Percentiles rank a stretch among this genome's conserved stretches.
Conservation (phyloP, 305 asterid species). For the Nicotiana rustica region DNA sequence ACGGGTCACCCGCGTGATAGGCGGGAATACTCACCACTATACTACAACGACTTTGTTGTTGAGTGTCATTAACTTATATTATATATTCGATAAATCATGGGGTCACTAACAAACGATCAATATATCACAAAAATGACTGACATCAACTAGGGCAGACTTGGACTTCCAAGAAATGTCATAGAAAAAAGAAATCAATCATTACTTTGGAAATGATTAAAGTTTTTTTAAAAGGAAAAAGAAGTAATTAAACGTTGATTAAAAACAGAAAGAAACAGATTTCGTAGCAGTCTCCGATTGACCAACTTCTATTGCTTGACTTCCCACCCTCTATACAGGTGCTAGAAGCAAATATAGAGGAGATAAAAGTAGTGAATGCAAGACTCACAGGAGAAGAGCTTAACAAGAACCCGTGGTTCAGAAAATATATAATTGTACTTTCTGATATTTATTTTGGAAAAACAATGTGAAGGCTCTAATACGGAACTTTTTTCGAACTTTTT, state of each 20-base stretch:
- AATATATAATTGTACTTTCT: too few species aligned
- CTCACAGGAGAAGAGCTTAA: too few species aligned
- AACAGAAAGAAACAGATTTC: background rate
- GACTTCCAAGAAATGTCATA: background rate
- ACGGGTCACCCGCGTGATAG: conserved; percentile 58
- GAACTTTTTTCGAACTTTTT: too few species aligned
- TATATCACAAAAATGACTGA: too few species aligned
- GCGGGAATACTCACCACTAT: conserved; percentile 56
- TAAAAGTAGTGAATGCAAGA: too few species aligned
- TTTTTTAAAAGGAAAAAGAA: background rate
- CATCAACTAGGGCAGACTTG: background rate
- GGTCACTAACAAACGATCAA: too few species aligned
- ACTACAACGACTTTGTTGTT: conserved; percentile 47
- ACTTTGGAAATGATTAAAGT: background rate
- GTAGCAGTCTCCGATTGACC: background rate
- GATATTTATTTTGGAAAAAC: too few species aligned
- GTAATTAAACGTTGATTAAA: background rate
- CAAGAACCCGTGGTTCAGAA: too few species aligned
- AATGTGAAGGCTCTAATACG: too few species aligned
- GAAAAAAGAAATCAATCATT: background rate
- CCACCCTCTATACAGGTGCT: background rate
- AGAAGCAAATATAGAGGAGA: background rate
- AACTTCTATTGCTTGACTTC: background rate
- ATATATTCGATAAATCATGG: too few species aligned
- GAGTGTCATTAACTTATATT: too few species aligned